phyloP scores from a whole-genome alignment of 352 stramenopile species.

The Phytopythium chamaehyphon region DNA sequence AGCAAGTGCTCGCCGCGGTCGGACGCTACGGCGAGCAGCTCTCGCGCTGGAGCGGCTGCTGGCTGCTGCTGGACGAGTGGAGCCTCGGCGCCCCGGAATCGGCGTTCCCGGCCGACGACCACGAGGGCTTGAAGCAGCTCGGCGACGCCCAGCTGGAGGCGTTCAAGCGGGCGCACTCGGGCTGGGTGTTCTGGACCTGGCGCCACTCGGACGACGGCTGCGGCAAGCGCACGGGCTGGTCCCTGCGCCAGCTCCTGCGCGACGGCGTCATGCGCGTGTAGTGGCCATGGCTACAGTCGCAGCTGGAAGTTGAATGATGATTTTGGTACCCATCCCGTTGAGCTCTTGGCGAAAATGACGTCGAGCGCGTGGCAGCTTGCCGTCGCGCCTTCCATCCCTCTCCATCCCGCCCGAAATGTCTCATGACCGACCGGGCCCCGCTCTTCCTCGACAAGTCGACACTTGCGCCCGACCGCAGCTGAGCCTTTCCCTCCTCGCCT shows the following conservation, averaged over 20 bases:
- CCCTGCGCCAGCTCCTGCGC: constrained; percentile 70
- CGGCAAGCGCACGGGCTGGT: constrained; percentile 58
- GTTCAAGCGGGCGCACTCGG: constrained; percentile 56
- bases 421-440: too few species aligned
- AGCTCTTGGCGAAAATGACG: background rate
- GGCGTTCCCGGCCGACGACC: constrained; percentile 53
- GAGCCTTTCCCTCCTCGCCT: too few species aligned
- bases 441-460: too few species aligned
- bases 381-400: too few species aligned
- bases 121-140: constrained; percentile 38
- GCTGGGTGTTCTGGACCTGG: constrained; percentile 89
- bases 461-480: too few species aligned
- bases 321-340: background rate
- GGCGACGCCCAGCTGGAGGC: constrained; percentile 52
- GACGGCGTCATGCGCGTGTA: constrained; percentile 51
- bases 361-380: too few species aligned
- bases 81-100: constrained; percentile 57
- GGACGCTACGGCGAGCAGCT: constrained; percentile 52
- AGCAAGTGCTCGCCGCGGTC: constrained; percentile 59
- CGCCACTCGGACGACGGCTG: constrained; percentile 66
- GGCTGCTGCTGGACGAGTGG: constrained; percentile 83
- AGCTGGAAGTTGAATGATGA: constrained; percentile 2
- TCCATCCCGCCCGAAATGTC: too few species aligned
- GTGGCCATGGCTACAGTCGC: background rate
- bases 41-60: constrained; percentile 57